These are phyloP conservation scores for Phlebiopsis gigantea DNA, from an alignment of 768 basidiomycete species.

Conservation along the genomic window DNA sequence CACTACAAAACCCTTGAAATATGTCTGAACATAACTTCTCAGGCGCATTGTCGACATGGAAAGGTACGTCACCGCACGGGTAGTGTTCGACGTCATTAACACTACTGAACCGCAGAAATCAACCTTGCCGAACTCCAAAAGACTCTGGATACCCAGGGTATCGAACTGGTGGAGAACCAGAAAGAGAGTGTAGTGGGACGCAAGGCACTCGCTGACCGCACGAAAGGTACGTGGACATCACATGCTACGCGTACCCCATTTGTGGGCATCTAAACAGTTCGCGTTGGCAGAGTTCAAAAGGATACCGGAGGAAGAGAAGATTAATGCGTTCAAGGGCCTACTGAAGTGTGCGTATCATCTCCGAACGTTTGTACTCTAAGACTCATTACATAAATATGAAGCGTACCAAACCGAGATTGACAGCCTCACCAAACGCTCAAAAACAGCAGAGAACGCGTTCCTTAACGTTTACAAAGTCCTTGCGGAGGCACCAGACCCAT, in stretches of 20 bases:
- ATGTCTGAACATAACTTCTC: slow-evolving; percentile 78
- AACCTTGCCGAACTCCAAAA: slow-evolving; percentile 89
- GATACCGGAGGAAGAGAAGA: slow-evolving; percentile 85
- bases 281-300: slow-evolving; percentile 88
- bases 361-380: neutral
- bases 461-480: slow-evolving; percentile 95
- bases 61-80: slow-evolving; percentile 47
- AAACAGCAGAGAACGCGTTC: slow-evolving; percentile 91
- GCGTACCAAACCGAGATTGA: slow-evolving; percentile 98
- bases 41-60: slow-evolving; percentile 90
- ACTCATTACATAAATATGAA: slow-evolving; percentile 26
- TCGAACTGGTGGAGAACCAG: slow-evolving; percentile 97
- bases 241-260: neutral
- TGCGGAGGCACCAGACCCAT: slow-evolving; percentile 96
- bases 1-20: neutral
- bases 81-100: neutral
- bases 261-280: neutral
- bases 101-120: slow-evolving; percentile 49
- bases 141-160: slow-evolving; percentile 85
- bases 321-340: slow-evolving; percentile 81
- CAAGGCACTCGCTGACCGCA: slow-evolving; percentile 92
- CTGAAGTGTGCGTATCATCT: slow-evolving; percentile 62
- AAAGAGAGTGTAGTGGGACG: slow-evolving; percentile 94
- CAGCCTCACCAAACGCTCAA: slow-evolving; percentile 87
- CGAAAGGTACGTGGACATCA: slow-evolving; percentile 66